These are phyloP conservation scores for Candida sp. DNA, from an alignment of 1,139 yeast species.

Conservation along the genomic window DNA sequence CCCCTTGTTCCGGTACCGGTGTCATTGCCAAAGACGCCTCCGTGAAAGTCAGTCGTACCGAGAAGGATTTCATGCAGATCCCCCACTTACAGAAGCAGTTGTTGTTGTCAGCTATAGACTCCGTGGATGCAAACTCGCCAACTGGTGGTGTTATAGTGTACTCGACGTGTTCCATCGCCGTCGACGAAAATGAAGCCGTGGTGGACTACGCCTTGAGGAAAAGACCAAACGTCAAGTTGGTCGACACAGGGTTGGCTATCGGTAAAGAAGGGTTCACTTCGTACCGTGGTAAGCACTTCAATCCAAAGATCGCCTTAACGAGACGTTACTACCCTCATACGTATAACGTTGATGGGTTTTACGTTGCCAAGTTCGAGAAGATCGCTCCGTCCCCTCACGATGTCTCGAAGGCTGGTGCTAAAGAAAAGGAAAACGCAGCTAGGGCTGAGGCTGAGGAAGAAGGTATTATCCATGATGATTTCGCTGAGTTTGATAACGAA, in stretches of 20 bases:
- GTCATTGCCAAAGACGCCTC: conserved; percentile 98
- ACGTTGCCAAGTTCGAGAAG: conserved; percentile 95
- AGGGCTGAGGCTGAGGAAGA: conserved; percentile 81
- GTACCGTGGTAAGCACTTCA: conserved; percentile 91
- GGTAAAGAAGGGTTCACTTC: conserved; percentile 97
- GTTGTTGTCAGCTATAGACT: conserved; percentile 92
- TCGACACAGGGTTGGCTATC: conserved; percentile 90
- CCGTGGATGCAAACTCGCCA: conserved; percentile 90
- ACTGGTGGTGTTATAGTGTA: conserved; percentile 97
- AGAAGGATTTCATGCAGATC: conserved; percentile 94
- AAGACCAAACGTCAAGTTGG: conserved; percentile 95
- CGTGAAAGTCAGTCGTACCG: conserved; percentile 93
- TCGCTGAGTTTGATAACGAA: conserved; percentile 77
- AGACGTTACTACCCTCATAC: conserved; percentile 99
- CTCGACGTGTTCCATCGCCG: conserved; percentile 98
- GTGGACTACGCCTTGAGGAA: conserved; percentile 98
- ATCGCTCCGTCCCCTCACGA: conserved; percentile 86
- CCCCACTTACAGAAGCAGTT: conserved; percentile 98
- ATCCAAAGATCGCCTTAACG: conserved; percentile 75
- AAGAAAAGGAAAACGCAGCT: conserved; percentile 82
- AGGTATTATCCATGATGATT: conserved; percentile 84
- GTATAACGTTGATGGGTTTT: conserved; percentile 98
- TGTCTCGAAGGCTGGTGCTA: conserved; percentile 86
- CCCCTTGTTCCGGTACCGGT: conserved; percentile 99
- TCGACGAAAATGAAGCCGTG: conserved; percentile 98